A percentile compares a stretch with the other conserved stretches of the same genome.
These are phyloP conservation scores for Gomphus bonarii DNA, from an alignment of 1,284 basidiomycete genomes.

Conservation along the genomic window DNA sequence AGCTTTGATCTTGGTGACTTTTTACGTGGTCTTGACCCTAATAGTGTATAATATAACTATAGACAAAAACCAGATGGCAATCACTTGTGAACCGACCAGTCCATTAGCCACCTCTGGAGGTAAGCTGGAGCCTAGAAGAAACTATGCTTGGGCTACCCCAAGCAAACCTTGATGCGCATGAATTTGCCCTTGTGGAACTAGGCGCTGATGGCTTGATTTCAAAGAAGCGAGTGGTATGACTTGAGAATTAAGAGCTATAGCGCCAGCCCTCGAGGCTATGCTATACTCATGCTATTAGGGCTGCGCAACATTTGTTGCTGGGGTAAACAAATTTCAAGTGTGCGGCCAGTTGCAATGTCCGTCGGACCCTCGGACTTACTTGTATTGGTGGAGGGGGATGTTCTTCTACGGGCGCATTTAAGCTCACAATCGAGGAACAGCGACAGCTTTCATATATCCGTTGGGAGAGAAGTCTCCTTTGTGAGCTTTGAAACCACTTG, in stretches of 20 bases:
- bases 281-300: neutral
- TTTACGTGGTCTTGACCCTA: neutral
- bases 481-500: neutral
- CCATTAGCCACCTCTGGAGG: neutral
- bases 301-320: neutral
- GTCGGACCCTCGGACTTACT: neutral
- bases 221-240: neutral
- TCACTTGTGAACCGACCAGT: neutral
- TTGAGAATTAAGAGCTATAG: neutral
- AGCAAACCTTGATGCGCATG: neutral
- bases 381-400: neutral
- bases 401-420: too few species aligned
- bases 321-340: neutral
- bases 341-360: neutral
- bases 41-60: neutral
- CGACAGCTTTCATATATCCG: neutral
- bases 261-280: neutral
- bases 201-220: neutral
- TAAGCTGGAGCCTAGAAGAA: neutral
- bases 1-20: neutral
- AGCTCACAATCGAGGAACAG: too few species aligned
- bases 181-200: neutral
- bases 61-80: neutral
- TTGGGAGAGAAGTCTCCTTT: slow-evolving; percentile 5
- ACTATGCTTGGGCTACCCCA: neutral